Conservation (phyloP, 192 early-diverging fungal genomes). For the Mortierella antarctica region DNA sequence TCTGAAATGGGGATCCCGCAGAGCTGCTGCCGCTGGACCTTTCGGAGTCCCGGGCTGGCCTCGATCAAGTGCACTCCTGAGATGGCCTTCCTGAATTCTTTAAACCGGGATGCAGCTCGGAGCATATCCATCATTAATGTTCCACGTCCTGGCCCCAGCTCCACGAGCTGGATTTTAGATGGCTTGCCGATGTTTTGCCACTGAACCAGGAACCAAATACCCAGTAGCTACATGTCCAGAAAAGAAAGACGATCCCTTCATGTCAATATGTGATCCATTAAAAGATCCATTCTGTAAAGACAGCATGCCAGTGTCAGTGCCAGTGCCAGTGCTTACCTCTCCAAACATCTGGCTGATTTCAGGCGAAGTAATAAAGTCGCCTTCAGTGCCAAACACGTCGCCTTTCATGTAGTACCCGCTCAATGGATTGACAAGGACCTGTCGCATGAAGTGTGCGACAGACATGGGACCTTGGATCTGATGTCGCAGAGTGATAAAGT, state of each 20-base stretch:
- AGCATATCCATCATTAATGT: constrained; percentile 95
- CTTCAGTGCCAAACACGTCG: constrained; percentile 89
- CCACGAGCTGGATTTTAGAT: constrained; percentile 66
- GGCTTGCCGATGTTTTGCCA: constrained; percentile 82
- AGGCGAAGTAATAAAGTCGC: constrained; percentile 97
- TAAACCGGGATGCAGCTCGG: constrained; percentile 75
- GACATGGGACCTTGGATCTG: constrained; percentile 79
- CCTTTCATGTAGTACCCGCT: constrained; percentile 95
- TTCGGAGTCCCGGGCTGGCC: constrained; percentile 80
- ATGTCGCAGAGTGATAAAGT: neutral
- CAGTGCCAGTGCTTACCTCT: constrained; percentile 64
- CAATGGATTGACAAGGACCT: constrained; percentile 85
- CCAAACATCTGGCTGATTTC: constrained; percentile 99
- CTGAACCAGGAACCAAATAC: constrained; percentile 88
- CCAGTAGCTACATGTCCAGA: constrained; percentile 66
- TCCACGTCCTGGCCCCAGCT: constrained; percentile 94
- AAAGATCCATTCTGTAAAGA: no score
- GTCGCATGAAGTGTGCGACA: constrained; percentile 89
- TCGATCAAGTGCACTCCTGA: constrained; percentile 84
- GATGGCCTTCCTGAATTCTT: constrained; percentile 70
- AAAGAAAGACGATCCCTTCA: neutral
- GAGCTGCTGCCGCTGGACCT: constrained; percentile 69
- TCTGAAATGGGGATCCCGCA: constrained; percentile 46
- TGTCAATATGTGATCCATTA: constrained; percentile 2
- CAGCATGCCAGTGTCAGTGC: no score